Evolutionary conservation across 768 basidiomycete genomes (phyloP).

Genomic region (Tremella yokohamensis): DNA sequence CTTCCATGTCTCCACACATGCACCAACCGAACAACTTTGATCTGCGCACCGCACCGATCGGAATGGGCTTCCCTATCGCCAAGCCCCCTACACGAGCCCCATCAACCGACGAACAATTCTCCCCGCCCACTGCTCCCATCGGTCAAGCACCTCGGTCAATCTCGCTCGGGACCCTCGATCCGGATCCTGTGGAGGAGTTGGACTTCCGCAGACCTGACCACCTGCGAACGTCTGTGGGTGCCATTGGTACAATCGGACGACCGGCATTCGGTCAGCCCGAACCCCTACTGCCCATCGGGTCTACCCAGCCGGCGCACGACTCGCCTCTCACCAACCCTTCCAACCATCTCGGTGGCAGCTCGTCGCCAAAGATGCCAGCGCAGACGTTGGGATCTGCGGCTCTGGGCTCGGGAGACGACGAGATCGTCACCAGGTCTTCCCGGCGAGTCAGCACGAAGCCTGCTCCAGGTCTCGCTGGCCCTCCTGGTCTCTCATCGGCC

Average conservation of each 20-base stretch:
- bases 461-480: background rate
- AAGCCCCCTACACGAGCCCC: conserved; percentile 24
- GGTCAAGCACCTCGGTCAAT: conserved; percentile 22
- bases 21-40: conserved; percentile 11
- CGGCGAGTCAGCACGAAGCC: background rate
- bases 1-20: too few species aligned
- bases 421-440: conserved; percentile 35
- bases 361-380: conserved; percentile 30
- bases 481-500: too few species aligned
- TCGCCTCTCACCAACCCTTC: conserved; percentile 7
- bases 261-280: conserved; percentile 6
- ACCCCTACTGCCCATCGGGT: background rate
- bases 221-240: conserved; percentile 18
- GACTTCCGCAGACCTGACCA: conserved; percentile 6
- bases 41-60: conserved; percentile 36
- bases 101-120: conserved; percentile 40
- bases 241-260: conserved; percentile 11
- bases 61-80: conserved; percentile 33
- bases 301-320: conserved; percentile 1
- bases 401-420: conserved; percentile 43
- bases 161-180: conserved; percentile 15
- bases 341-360: conserved; percentile 11
- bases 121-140: conserved; percentile 38
- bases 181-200: conserved; percentile 14
- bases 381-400: conserved; percentile 48